These are phyloP conservation scores for Pichia thaimueangensis DNA, from an alignment of 805 yeast genomes.

Conservation along the genomic window DNA sequence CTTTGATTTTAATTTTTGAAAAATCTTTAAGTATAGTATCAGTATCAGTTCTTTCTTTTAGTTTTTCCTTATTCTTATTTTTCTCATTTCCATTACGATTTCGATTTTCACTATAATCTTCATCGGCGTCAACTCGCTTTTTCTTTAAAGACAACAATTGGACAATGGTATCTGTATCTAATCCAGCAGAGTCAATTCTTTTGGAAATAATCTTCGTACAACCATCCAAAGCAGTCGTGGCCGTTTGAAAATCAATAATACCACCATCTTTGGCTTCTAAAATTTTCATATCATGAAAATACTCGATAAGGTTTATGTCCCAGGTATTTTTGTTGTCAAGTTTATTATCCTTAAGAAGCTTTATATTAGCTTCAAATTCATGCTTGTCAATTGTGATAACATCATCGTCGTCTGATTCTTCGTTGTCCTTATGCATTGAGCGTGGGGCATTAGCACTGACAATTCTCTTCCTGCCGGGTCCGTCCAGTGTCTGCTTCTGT, in stretches of 20 bases:
- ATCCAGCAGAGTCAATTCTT: constrained; percentile 38
- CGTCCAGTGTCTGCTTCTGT: neutral
- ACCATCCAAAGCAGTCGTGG: constrained; percentile 46
- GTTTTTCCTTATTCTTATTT: constrained; percentile 28
- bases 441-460: neutral
- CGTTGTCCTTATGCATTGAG: neutral
- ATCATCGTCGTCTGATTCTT: neutral
- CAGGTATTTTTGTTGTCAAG: constrained; percentile 44
- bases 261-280: constrained; percentile 36
- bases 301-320: constrained; percentile 46
- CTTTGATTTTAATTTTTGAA: constrained; percentile 2
- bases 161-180: constrained; percentile 35
- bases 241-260: constrained; percentile 40
- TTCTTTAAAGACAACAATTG: constrained; percentile 36
- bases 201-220: constrained; percentile 46
- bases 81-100: constrained; percentile 5
- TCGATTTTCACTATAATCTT: constrained; percentile 20
- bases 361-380: constrained; percentile 23
- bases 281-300: constrained; percentile 44
- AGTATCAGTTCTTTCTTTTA: constrained; percentile 20
- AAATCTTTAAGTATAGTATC: neutral
- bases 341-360: constrained; percentile 32
- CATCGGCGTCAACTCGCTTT: constrained; percentile 18
- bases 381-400: constrained; percentile 3
- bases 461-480: neutral